Conservation (phyloP, 139 green algal genomes). For the Mesostigma viride region DNA sequence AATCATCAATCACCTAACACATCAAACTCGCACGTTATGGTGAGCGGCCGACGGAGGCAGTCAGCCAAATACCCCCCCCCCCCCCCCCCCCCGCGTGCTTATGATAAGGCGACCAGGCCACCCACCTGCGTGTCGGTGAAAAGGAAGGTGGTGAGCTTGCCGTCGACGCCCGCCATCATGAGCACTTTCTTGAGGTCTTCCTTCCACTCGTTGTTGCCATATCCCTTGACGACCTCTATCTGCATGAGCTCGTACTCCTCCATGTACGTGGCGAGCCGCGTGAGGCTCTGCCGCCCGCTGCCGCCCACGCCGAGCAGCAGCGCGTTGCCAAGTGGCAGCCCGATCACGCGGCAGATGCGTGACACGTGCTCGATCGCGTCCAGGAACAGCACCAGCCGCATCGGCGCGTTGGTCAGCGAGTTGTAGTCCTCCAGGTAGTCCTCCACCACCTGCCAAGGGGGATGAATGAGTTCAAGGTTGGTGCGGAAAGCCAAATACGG, state of each 20-base stretch:
- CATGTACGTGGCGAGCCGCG: slow-evolving; percentile 53
- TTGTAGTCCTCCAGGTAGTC: slow-evolving; percentile 75
- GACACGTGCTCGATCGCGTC: slow-evolving; percentile 67
- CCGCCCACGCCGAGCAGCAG: slow-evolving; percentile 63
- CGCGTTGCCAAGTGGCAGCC: slow-evolving; percentile 52
- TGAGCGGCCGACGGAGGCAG: too few species aligned
- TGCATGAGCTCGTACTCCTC: slow-evolving; percentile 40
- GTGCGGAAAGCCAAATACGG: too few species aligned
- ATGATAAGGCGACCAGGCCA: too few species aligned
- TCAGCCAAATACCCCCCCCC: too few species aligned
- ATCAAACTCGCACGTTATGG: too few species aligned
- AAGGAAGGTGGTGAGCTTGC: slow-evolving; percentile 58
- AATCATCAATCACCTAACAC: too few species aligned
- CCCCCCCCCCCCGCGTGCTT: too few species aligned
- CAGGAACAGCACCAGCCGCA: slow-evolving; percentile 70
- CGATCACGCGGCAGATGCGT: slow-evolving; percentile 47
- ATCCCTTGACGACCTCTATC: slow-evolving; percentile 63
- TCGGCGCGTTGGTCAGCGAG: slow-evolving; percentile 48
- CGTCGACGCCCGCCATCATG: slow-evolving; percentile 58
- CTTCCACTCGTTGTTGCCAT: slow-evolving; percentile 47
- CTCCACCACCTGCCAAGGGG: slow-evolving; percentile 39
- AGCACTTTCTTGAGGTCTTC: slow-evolving; percentile 59
- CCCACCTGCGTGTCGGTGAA: slow-evolving; percentile 75
- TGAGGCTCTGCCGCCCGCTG: slow-evolving; percentile 48
- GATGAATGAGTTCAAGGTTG: slow-evolving; percentile 44